phyloP scores from a whole-genome alignment of 345 rosid species.

The Salix arbutifolia region DNA sequence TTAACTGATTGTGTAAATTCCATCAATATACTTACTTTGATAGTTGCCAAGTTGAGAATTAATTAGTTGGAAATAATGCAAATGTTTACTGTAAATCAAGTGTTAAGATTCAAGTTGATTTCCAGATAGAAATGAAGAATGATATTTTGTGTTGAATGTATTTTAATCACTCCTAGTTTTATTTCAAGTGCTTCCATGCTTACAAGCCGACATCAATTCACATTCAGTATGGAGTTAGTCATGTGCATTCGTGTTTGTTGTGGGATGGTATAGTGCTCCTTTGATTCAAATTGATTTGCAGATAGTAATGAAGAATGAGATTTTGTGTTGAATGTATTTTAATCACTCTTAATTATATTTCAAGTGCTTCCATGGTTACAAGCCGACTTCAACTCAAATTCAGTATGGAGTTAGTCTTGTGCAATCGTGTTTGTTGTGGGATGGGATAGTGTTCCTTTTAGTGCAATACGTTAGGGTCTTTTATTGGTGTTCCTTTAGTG shows the following conservation, averaged over 20 bases:
- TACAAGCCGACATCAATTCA: background rate
- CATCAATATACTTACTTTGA: background rate
- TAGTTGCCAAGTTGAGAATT: background rate
- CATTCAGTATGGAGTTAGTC: no score
- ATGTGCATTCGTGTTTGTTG: background rate
- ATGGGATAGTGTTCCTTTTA: background rate
- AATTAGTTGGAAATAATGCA: background rate
- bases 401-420: no score
- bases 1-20: background rate
- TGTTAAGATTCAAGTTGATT: background rate
- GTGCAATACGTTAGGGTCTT: background rate
- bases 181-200: background rate
- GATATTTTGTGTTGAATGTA: background rate
- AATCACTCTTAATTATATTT: background rate
- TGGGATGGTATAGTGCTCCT: background rate
- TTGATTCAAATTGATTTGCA: background rate
- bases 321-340: background rate
- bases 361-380: background rate
- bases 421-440: background rate
- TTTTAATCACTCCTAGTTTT: background rate
- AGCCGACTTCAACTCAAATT: background rate
- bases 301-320: background rate
- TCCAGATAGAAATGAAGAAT: background rate
- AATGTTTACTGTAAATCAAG: background rate
- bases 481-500: background rate